Conservation (phyloP, 768 basidiomycete species). For the Boletus huronensis region DNA sequence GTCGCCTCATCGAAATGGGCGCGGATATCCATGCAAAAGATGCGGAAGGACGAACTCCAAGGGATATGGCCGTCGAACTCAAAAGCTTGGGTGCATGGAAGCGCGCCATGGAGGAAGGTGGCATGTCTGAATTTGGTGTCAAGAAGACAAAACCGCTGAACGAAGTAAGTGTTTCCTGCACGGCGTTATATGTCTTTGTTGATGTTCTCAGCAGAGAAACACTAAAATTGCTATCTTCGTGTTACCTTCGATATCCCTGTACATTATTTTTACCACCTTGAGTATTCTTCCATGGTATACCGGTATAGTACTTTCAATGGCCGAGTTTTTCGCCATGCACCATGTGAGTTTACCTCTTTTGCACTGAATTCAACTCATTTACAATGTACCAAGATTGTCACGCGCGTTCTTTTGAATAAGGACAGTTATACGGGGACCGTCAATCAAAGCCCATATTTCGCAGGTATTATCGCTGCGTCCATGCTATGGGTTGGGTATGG, state of each 20-base stretch:
- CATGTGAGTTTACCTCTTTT: slow-evolving; percentile 56
- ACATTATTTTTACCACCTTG: slow-evolving; percentile 80
- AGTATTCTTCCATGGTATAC: slow-evolving; percentile 88
- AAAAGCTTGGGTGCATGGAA: slow-evolving; percentile 91
- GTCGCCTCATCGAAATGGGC: slow-evolving; percentile 80
- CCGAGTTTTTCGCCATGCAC: slow-evolving; percentile 91
- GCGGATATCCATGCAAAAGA: slow-evolving; percentile 81
- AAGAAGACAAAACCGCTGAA: slow-evolving; percentile 64
- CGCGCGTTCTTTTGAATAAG: slow-evolving; percentile 81
- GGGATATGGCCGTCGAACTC: slow-evolving; percentile 93
- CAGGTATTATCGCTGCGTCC: slow-evolving; percentile 82
- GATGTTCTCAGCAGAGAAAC: slow-evolving; percentile 51
- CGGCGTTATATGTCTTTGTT: not conserved
- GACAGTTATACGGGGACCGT: slow-evolving; percentile 80
- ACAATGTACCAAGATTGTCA: slow-evolving; percentile 58
- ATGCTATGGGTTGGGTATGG: slow-evolving; percentile 83
- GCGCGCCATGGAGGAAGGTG: slow-evolving; percentile 84
- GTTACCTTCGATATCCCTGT: slow-evolving; percentile 76
- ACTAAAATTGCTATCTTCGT: slow-evolving; percentile 77
- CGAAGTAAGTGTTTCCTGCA: slow-evolving; percentile 48
- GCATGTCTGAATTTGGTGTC: slow-evolving; percentile 71
- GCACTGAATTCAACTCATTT: slow-evolving; percentile 2
- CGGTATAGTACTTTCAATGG: slow-evolving; percentile 75
- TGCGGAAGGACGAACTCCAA: slow-evolving; percentile 77
- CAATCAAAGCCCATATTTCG: slow-evolving; percentile 87